These are phyloP conservation scores for Naganishia albida DNA, from an alignment of 1,284 basidiomycete species.

Conservation along the genomic window DNA sequence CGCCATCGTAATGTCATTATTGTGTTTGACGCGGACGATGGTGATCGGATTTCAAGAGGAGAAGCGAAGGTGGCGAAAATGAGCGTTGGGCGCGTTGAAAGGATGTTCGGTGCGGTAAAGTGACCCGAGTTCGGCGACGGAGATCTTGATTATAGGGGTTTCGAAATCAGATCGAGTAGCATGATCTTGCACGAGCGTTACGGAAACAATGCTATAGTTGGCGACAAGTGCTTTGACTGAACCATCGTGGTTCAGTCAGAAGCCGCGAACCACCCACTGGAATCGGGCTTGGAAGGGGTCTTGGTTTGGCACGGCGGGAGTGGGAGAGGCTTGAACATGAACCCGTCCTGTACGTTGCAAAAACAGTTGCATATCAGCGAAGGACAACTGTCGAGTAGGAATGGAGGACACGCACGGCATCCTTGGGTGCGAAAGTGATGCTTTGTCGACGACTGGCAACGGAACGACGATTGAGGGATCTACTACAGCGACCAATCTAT, in stretches of 20 bases:
- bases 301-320: neutral
- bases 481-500: too few relatives aligned
- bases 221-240: too few relatives aligned
- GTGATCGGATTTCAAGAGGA: too few relatives aligned
- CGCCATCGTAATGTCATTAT: too few relatives aligned
- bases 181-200: neutral
- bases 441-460: neutral
- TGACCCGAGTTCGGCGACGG: too few relatives aligned
- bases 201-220: too few relatives aligned
- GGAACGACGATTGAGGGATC: too few relatives aligned
- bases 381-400: neutral
- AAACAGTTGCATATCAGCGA: neutral
- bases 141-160: neutral
- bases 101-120: too few relatives aligned
- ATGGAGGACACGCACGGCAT: neutral
- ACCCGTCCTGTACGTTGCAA: neutral
- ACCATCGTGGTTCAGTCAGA: neutral
- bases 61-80: too few relatives aligned
- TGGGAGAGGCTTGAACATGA: slow-evolving; percentile 16
- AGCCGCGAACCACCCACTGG: slow-evolving; percentile 14
- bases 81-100: too few relatives aligned
- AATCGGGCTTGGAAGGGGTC: too few relatives aligned
- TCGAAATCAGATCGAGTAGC: neutral
- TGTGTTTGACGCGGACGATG: too few relatives aligned
- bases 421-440: neutral